Evolutionary conservation across 192 early-diverging fungal genomes (phyloP).

Genomic region (Coemansia sp.): DNA sequence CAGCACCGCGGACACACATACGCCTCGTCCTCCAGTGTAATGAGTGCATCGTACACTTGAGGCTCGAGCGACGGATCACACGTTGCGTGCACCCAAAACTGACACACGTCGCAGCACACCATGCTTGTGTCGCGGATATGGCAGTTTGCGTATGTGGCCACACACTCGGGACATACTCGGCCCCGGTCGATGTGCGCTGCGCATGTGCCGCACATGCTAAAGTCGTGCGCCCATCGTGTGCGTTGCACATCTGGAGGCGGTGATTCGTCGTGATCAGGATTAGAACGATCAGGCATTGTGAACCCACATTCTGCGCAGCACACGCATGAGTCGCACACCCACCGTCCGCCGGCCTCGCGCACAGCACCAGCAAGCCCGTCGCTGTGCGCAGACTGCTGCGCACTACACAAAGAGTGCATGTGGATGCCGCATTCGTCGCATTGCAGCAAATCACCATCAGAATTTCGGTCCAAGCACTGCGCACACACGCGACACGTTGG

Average conservation of each 20-base stretch:
- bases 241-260: not conserved
- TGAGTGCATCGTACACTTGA: constrained; percentile 58
- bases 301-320: constrained; percentile 46
- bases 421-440: constrained; percentile 36
- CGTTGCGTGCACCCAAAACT: constrained; percentile 59
- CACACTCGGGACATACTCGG: constrained; percentile 60
- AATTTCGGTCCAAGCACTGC: constrained; percentile 15
- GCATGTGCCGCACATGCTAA: constrained; percentile 56
- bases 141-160: constrained; percentile 54
- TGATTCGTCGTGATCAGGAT: not conserved
- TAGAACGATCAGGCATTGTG: constrained; percentile 6
- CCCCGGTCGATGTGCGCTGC: constrained; percentile 54
- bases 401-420: constrained; percentile 40
- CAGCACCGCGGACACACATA: constrained; percentile 62
- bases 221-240: constrained; percentile 54
- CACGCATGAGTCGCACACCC: constrained; percentile 49
- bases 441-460: constrained; percentile 19
- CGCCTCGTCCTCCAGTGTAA: constrained; percentile 55
- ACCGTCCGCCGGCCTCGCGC: constrained; percentile 23
- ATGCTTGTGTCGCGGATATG: constrained; percentile 57
- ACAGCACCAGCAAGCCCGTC: constrained; percentile 16
- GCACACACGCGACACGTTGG: constrained; percentile 40
- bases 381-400: constrained; percentile 18
- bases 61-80: constrained; percentile 57
- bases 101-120: constrained; percentile 65